These are phyloP conservation scores for Sporothrix pseudoabietina DNA, from an alignment of 2,329 filamentous ascomycete species.

Conservation along the genomic window DNA sequence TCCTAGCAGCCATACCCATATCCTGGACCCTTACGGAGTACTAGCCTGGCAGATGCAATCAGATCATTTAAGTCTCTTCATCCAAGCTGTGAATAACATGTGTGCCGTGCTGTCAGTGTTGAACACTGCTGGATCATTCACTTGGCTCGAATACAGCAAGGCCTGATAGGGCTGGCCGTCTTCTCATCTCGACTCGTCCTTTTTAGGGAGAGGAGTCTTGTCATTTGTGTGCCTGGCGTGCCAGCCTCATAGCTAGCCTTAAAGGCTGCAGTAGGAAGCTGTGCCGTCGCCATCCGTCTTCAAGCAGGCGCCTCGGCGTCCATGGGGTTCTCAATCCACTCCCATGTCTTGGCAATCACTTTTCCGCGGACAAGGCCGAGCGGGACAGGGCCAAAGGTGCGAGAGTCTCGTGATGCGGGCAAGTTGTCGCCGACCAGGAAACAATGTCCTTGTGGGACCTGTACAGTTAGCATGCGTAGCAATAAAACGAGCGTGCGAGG, in stretches of 20 bases:
- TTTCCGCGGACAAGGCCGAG: conserved; percentile 83
- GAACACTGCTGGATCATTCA: not conserved
- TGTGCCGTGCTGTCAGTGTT: not conserved
- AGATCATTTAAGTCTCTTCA: conserved; percentile 32
- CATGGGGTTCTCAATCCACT: conserved; percentile 51
- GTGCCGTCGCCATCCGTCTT: not conserved
- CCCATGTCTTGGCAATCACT: conserved; percentile 63
- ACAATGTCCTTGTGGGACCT: conserved; percentile 90
- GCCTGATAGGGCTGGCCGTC: not conserved
- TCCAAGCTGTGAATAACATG: not conserved
- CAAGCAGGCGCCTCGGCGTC: conserved; percentile 28
- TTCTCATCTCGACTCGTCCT: not conserved
- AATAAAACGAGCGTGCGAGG: not conserved
- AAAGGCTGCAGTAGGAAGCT: not conserved
- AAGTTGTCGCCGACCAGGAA: conserved; percentile 91
- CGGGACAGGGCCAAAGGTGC: conserved; percentile 82
- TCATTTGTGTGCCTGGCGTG: not conserved
- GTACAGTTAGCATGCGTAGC: conserved; percentile 20
- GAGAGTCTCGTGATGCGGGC: conserved; percentile 79
- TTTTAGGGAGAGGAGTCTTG: not conserved
- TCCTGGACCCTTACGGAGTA: not conserved
- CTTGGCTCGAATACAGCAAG: not conserved
- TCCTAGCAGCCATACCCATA: not conserved
- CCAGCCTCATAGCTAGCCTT: not conserved
- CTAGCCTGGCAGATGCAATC: conserved; percentile 38